Percentiles rank a stretch among this genome's conserved stretches.
These are phyloP conservation scores for Melampsora occidentalis DNA, from an alignment of 1,284 basidiomycete species.

Conservation along the genomic window DNA sequence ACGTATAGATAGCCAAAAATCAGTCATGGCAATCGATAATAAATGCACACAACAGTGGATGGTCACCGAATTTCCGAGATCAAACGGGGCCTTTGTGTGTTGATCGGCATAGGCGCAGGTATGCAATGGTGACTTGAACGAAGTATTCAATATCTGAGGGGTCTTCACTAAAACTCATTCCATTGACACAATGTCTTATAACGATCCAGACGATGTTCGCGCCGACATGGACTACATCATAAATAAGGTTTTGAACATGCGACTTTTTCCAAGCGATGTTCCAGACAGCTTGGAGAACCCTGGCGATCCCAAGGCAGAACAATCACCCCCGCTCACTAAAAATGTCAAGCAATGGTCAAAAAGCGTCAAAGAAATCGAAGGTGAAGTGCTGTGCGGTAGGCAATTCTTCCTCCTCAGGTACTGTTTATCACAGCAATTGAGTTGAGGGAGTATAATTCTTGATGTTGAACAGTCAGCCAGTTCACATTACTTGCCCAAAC, in stretches of 20 bases:
- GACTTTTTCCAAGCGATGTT: slow-evolving; percentile 8
- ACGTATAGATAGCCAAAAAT: not conserved
- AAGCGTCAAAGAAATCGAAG: slow-evolving; percentile 75
- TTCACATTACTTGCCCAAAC: slow-evolving; percentile 87
- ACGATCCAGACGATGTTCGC: slow-evolving; percentile 67
- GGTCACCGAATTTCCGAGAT: slow-evolving; percentile 71
- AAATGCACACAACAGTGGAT: slow-evolving; percentile 61
- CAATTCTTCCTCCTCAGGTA: not conserved
- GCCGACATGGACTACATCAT: slow-evolving; percentile 67
- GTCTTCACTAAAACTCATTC: too few relatives aligned
- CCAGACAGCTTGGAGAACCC: not conserved
- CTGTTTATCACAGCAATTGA: not conserved
- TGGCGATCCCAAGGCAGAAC: not conserved
- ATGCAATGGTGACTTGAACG: slow-evolving; percentile 47
- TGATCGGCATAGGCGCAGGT: slow-evolving; percentile 81
- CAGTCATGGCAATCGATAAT: not conserved
- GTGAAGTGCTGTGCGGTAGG: slow-evolving; percentile 74
- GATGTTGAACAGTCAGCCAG: slow-evolving; percentile 63
- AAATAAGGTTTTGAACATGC: slow-evolving; percentile 68
- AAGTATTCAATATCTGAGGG: too few relatives aligned
- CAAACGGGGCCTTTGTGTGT: slow-evolving; percentile 75
- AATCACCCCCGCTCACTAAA: not conserved
- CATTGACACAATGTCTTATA: not conserved
- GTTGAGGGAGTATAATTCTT: too few relatives aligned
- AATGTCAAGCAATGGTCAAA: slow-evolving; percentile 71